Conservation (phyloP, 176 grass and related monocot genomes). For the Triticum timopheevii region DNA sequence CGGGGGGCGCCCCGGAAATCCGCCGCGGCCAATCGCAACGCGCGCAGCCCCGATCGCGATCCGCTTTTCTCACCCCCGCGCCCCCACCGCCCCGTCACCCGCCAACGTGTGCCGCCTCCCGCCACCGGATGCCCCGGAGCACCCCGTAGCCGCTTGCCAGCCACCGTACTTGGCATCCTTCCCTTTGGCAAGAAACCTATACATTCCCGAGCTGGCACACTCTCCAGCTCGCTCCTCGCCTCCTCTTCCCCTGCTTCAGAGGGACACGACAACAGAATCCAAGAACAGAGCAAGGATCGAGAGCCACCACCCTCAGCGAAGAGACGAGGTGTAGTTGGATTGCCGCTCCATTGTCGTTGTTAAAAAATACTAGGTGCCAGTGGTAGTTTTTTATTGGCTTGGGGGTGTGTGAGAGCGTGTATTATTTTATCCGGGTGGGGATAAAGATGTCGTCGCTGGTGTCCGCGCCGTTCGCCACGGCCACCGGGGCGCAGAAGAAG, state of each 20-base stretch:
- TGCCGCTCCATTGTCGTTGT: neutral
- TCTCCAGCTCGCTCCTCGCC: constrained; percentile 23
- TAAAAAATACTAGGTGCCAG: neutral
- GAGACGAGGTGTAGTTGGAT: neutral
- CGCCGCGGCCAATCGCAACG: constrained; percentile 41
- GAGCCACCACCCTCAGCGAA: neutral
- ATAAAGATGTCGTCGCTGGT: constrained; percentile 75
- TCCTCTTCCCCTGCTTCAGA: neutral
- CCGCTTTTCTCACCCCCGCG: neutral
- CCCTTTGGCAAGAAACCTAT: constrained; percentile 25
- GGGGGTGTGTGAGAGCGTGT: neutral
- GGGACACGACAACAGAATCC: neutral
- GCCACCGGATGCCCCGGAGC: constrained; percentile 11
- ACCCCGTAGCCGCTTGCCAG: neutral
- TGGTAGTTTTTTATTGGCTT: neutral
- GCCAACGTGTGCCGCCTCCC: constrained; percentile 29
- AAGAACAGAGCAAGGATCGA: neutral
- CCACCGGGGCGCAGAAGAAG: constrained; percentile 45
- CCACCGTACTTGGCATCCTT: neutral
- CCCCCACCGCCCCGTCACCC: constrained; percentile 14
- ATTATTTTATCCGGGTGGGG: neutral
- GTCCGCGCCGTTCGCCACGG: constrained; percentile 70
- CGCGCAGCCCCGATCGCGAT: constrained; percentile 11
- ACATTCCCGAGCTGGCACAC: constrained; percentile 32
- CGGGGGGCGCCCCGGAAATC: constrained; percentile 38